A percentile compares a stretch with the other conserved stretches of the same genome.
phyloP scores from a whole-genome alignment of 2,329 filamentous ascomycete species.

The Fonsecaea nubica region DNA sequence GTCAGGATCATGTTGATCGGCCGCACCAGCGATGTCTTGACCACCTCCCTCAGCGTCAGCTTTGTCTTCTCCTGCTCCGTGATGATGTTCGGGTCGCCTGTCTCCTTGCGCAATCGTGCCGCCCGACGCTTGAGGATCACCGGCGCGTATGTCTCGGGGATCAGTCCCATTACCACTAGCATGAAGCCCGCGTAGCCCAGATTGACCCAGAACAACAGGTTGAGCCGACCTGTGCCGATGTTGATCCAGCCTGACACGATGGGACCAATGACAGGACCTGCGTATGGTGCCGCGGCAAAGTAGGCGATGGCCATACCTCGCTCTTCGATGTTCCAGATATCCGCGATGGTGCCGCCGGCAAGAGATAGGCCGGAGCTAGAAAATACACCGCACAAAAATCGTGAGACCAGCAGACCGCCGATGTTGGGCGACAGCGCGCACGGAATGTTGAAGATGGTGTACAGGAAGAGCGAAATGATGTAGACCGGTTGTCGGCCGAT shows the following conservation, averaged over 20 bases:
- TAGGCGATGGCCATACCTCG: conserved; percentile 64
- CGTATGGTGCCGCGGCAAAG: conserved; percentile 64
- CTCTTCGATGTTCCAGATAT: conserved; percentile 63
- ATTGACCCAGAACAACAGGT: conserved; percentile 61
- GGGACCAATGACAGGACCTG: conserved; percentile 61
- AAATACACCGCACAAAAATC: conserved; percentile 79
- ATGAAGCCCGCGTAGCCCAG: conserved; percentile 64
- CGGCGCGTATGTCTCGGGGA: conserved; percentile 65
- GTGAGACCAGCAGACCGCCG: conserved; percentile 74
- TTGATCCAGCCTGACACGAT: conserved; percentile 67
- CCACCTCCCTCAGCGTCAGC: conserved; percentile 48
- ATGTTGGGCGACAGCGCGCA: conserved; percentile 55
- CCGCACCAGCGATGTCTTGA: conserved; percentile 52
- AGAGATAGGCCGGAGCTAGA: conserved; percentile 68
- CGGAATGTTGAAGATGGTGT: conserved; percentile 47
- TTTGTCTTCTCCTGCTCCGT: conserved; percentile 52
- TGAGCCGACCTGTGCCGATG: conserved; percentile 44
- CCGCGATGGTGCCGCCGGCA: conserved; percentile 53
- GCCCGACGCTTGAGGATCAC: conserved; percentile 60
- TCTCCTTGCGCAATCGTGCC: conserved; percentile 54
- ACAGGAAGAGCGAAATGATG: conserved; percentile 45
- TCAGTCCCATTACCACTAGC: conserved; percentile 57
- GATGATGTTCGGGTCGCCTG: conserved; percentile 50
- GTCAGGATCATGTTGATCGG: conserved; percentile 56
- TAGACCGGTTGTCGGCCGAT: conserved; percentile 45